Conservation (phyloP, 352 stramenopile genomes). For the Globisporangium polare region DNA sequence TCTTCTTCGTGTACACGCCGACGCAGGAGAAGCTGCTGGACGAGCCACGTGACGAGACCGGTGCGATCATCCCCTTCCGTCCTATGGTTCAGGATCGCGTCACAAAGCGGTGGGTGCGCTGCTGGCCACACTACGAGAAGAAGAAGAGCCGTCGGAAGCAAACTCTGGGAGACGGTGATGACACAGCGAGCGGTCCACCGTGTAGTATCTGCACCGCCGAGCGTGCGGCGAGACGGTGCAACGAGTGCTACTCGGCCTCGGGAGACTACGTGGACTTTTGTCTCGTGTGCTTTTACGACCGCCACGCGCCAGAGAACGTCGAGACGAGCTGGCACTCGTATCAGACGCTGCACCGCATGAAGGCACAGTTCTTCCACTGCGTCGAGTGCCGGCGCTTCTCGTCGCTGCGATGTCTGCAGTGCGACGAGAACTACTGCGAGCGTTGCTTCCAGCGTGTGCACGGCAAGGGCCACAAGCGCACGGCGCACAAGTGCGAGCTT, state of each 20-base stretch:
- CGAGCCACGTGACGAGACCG: constrained; percentile 51
- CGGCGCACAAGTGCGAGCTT: constrained; percentile 46
- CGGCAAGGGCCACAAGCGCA: constrained; percentile 49
- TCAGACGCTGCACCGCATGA: constrained; percentile 35
- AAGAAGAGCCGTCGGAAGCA: neutral
- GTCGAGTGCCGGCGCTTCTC: constrained; percentile 72
- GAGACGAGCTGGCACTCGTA: constrained; percentile 60
- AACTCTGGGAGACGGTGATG: constrained; percentile 7
- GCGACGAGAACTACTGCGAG: constrained; percentile 78
- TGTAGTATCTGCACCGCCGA: constrained; percentile 62
- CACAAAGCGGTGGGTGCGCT: constrained; percentile 65
- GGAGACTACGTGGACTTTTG: constrained; percentile 78
- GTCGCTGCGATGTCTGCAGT: constrained; percentile 55
- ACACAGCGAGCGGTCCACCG: constrained; percentile 9
- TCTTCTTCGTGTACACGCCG: constrained; percentile 67
- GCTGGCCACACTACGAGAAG: constrained; percentile 55
- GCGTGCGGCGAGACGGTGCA: constrained; percentile 55
- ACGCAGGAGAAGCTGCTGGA: constrained; percentile 61
- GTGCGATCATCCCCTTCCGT: constrained; percentile 48
- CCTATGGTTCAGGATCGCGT: constrained; percentile 70
- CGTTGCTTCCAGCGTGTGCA: constrained; percentile 74
- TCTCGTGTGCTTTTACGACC: constrained; percentile 69
- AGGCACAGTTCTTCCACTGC: constrained; percentile 47
- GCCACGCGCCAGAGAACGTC: constrained; percentile 28
- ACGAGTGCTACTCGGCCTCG: constrained; percentile 51